A percentile compares a stretch with the other conserved stretches of the same genome.
Conservation (phyloP, 1,284 basidiomycete species). For the Athelia sp. region DNA sequence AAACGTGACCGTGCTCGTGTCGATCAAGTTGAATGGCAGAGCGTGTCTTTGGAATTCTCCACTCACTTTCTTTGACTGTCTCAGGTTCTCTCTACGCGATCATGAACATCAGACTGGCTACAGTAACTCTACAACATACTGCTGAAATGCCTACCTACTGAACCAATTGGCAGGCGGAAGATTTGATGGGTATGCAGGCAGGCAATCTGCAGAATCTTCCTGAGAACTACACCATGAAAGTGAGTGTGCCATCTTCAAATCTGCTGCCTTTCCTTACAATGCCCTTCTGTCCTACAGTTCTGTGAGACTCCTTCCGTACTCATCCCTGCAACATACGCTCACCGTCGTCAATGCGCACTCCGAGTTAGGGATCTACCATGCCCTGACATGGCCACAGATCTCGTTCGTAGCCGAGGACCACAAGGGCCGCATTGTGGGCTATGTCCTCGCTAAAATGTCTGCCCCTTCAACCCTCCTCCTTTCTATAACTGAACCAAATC, state of each 20-base stretch:
- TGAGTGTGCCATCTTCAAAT: neutral
- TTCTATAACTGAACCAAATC: slow-evolving; percentile 5
- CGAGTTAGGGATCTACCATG: slow-evolving; percentile 80
- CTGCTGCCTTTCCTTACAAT: slow-evolving; percentile 34
- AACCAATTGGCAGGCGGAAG: slow-evolving; percentile 47
- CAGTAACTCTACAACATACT: slow-evolving; percentile 20
- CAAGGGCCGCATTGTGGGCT: slow-evolving; percentile 87
- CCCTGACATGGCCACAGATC: slow-evolving; percentile 89
- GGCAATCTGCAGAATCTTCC: slow-evolving; percentile 83
- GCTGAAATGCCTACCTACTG: neutral
- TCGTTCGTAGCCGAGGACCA: slow-evolving; percentile 93
- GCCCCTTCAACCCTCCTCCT: slow-evolving; percentile 9
- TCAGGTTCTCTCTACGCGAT: neutral
- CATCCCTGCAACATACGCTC: neutral
- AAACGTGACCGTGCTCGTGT: neutral
- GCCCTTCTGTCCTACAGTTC: slow-evolving; percentile 76
- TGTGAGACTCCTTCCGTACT: slow-evolving; percentile 46
- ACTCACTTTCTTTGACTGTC: too few species aligned
- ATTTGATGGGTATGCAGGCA: slow-evolving; percentile 77
- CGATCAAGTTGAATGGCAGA: slow-evolving; percentile 12
- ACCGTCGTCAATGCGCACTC: neutral
- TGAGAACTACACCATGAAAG: slow-evolving; percentile 20
- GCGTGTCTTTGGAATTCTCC: slow-evolving; percentile 11
- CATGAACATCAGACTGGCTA: slow-evolving; percentile 27
- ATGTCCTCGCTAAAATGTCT: slow-evolving; percentile 93